Percentiles rank a stretch among this genome's conserved stretches.
Evolutionary conservation across 345 rosid species (phyloP).

Genomic region (Raphanus raphanistrum): DNA sequence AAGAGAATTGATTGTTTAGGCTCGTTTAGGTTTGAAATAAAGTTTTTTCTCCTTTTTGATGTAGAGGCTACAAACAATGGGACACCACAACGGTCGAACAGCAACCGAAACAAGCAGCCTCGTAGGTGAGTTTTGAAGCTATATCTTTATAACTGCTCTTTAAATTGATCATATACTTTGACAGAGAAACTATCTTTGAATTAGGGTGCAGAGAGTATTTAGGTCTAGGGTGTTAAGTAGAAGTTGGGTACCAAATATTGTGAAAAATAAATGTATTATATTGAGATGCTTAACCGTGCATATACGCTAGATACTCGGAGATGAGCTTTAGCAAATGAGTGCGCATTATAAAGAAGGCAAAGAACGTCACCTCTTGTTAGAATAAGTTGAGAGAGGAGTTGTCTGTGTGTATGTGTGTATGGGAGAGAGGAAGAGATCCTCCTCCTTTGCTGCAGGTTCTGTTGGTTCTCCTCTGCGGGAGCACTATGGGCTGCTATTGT

Average conservation of each 20-base stretch:
- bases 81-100: not conserved
- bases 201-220: not conserved
- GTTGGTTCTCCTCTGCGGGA: constrained; percentile 26
- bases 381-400: constrained; percentile 12
- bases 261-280: not conserved
- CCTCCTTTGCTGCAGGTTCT: constrained; percentile 18
- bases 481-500: constrained; percentile 27
- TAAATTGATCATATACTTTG: not conserved
- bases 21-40: not conserved
- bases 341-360: constrained; percentile 1
- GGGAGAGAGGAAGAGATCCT: not conserved
- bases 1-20: not conserved
- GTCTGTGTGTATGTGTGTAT: not conserved
- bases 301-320: constrained; percentile 38
- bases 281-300: not conserved
- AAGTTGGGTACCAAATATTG: not conserved
- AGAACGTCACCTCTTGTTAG: not conserved
- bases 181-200: not conserved
- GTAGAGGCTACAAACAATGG: constrained; percentile 31
- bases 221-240: not conserved
- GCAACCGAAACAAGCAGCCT: constrained; percentile 38
- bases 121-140: constrained; percentile 33
- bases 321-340: constrained; percentile 42
- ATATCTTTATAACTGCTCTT: not conserved
- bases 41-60: not conserved